Percentiles rank a stretch among this genome's conserved stretches.
phyloP scores from a whole-genome alignment of 2,329 filamentous ascomycete genomes.

The Apiospora kogelbergensis region DNA sequence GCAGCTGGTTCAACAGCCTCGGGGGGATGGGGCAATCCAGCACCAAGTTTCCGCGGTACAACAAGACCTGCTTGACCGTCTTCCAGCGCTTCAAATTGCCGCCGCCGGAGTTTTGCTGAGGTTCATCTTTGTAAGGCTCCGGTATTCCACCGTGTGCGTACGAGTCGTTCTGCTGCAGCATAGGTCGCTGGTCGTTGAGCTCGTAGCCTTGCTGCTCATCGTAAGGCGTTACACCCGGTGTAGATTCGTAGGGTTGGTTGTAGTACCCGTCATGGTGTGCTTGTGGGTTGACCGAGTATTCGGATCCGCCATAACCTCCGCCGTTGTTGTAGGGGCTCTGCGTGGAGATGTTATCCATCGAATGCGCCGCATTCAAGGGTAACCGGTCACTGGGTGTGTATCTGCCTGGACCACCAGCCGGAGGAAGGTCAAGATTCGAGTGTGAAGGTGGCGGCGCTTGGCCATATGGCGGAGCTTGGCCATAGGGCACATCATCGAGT shows the following conservation, averaged over 20 bases:
- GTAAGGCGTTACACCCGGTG: constrained; percentile 53
- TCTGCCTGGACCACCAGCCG: constrained; percentile 35
- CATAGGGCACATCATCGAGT: constrained; percentile 75
- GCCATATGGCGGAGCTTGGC: constrained; percentile 57
- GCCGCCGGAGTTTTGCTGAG: constrained; percentile 45
- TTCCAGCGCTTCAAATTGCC: constrained; percentile 84
- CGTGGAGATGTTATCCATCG: constrained; percentile 47
- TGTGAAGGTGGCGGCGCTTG: constrained; percentile 35
- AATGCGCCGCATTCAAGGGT: constrained; percentile 76
- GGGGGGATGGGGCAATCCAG: constrained; percentile 96
- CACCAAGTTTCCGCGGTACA: constrained; percentile 95
- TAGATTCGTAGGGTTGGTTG: constrained; percentile 77
- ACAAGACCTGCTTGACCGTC: constrained; percentile 96
- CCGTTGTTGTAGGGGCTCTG: constrained; percentile 43
- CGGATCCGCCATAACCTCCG: constrained; percentile 52
- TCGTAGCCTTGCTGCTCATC: constrained; percentile 66
- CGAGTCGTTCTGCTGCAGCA: constrained; percentile 64
- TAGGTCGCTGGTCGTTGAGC: constrained; percentile 72
- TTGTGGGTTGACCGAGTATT: constrained; percentile 79
- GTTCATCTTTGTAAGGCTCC: constrained; percentile 48
- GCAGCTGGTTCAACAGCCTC: constrained; percentile 80
- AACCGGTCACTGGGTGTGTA: constrained; percentile 73
- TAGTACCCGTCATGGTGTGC: constrained; percentile 87
- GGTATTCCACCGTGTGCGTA: constrained; percentile 32
- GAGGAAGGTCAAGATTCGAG: constrained; percentile 10